Evolutionary conservation across 139 green algal species (phyloP), one percentile per base, ranked within the genome.

Genomic region (Tetraselmis chui): DNA sequence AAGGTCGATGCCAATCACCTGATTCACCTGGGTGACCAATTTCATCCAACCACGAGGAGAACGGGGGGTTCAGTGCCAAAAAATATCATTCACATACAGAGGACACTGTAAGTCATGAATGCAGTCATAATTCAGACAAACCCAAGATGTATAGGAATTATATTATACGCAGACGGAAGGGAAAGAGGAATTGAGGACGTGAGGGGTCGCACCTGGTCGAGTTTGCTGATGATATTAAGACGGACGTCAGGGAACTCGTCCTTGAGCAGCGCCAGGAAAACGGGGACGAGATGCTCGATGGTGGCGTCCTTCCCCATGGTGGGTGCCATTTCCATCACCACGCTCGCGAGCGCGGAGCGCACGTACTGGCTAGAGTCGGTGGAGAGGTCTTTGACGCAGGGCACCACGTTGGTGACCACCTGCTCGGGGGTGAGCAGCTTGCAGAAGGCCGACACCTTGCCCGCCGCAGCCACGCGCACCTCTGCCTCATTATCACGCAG

Each of bases 211-310:
- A 98, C 89, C 83, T 97, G 91, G 83, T 99, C 95, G 78, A 99
- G 91, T 83, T 98, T 98, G 89, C 85, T 92, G 91, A 99, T 99
- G 81, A 99, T 96, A 79, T 98, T 98, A 27, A 99, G 91, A 5
- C 97, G 89, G 74, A 98, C 97, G 26, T 99, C 97, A 23, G 97
- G 95, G 78, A 91, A 97, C 28, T 96, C 92, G 82, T 99, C 97
- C 83, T 96, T 96, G 2, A 99, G 93, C 78, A 99, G 87, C 29
- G 88, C 85, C 30, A 99, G 89, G 85, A 99, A 98, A 1, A 98
- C 90, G 1, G 97, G 97, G 77, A 99, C 88, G 59, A 99, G 89
- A 80, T 98, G 89, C 67, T 97, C 92, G 32, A 98, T 96, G 0
- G 96, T 99, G 5, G 87, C 84, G 23, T 85, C 87, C 86, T 96